Percentiles rank a stretch among this genome's conserved stretches.
These are phyloP conservation scores for Leishmania turanica DNA, from an alignment of 208 protist genomes.

Conservation along the genomic window DNA sequence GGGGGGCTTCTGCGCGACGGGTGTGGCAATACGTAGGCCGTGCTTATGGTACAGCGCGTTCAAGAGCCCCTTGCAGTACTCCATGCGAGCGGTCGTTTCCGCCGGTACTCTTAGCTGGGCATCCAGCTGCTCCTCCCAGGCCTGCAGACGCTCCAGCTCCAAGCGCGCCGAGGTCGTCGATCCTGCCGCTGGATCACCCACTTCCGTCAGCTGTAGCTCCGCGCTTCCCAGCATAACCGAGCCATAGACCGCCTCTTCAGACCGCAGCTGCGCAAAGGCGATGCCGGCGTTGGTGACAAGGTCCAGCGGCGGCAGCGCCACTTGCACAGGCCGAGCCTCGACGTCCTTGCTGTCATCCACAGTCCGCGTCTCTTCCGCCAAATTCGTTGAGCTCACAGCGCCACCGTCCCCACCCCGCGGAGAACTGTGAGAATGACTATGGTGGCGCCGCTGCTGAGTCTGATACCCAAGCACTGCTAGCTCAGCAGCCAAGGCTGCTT, in stretches of 20 bases:
- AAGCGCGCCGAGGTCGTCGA: constrained; percentile 72
- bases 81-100: constrained; percentile 7
- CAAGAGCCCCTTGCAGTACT: constrained; percentile 23
- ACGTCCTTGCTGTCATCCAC: neutral
- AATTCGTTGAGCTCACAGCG: neutral
- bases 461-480: constrained; percentile 41
- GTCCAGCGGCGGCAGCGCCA: constrained; percentile 26
- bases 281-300: constrained; percentile 26
- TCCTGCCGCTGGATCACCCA: constrained; percentile 44
- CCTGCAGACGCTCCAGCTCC: constrained; percentile 45
- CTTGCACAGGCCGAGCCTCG: constrained; percentile 10
- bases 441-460: constrained; percentile 9
- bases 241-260: constrained; percentile 20
- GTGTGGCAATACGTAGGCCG: constrained; percentile 33
- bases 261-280: constrained; percentile 25
- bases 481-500: constrained; percentile 69
- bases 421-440: constrained; percentile 2
- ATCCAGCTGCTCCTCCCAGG: constrained; percentile 16
- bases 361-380: neutral
- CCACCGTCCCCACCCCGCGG: neutral
- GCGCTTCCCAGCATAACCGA: constrained; percentile 14
- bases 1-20: constrained; percentile 4
- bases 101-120: constrained; percentile 10
- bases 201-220: constrained; percentile 50
- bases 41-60: constrained; percentile 31